These are phyloP conservation scores for Alternaria longipes DNA, from an alignment of 2,329 filamentous ascomycete species.

Conservation along the genomic window DNA sequence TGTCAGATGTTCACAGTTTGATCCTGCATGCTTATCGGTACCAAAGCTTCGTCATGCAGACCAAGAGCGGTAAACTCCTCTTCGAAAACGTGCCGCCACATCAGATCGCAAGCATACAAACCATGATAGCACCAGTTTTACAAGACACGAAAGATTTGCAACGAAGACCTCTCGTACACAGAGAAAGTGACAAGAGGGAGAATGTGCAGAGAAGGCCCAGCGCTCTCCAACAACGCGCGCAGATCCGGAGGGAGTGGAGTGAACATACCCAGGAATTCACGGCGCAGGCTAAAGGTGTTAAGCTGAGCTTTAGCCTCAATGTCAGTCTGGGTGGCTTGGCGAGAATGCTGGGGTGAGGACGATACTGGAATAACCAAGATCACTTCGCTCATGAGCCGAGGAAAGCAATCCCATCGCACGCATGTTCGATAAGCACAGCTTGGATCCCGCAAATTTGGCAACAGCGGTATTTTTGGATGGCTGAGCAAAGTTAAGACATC, in stretches of 20 bases:
- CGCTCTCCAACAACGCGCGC: constrained; percentile 33
- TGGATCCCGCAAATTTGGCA: neutral
- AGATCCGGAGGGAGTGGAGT: constrained; percentile 38
- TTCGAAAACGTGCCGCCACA: constrained; percentile 41
- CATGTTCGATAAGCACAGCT: neutral
- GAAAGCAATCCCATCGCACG: neutral
- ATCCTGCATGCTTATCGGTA: constrained; percentile 46
- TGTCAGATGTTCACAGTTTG: constrained; percentile 34
- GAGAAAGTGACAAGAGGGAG: constrained; percentile 16
- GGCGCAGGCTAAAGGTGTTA: constrained; percentile 37
- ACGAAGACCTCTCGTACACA: constrained; percentile 7
- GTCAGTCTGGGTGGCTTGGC: constrained; percentile 36
- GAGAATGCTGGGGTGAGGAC: constrained; percentile 30
- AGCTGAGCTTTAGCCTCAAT: constrained; percentile 43
- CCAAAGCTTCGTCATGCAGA: constrained; percentile 38
- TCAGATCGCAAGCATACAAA: constrained; percentile 26
- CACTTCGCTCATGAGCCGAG: neutral
- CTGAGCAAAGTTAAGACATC: neutral
- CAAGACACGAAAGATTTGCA: constrained; percentile 26
- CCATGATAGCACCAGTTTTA: constrained; percentile 31
- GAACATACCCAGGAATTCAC: constrained; percentile 37
- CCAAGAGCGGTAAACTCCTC: constrained; percentile 33
- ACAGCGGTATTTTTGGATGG: neutral
- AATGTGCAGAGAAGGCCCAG: constrained; percentile 18
- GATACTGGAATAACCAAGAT: neutral